These are phyloP conservation scores for Scedosporium aurantiacum DNA, from an alignment of 2,329 filamentous ascomycete species.

Conservation along the genomic window DNA sequence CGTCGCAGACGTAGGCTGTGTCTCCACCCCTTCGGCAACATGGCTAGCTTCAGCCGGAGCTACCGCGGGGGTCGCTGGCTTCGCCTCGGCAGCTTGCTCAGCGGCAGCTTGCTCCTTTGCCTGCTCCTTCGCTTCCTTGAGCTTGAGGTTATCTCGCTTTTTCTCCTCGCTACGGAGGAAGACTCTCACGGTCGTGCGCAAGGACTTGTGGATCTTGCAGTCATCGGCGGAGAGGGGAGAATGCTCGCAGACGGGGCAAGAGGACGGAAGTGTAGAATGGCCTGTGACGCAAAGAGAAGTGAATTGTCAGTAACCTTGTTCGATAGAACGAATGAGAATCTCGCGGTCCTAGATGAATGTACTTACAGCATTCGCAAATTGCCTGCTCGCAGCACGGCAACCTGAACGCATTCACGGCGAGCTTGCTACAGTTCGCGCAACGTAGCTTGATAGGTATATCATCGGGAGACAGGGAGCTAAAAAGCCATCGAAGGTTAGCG, in stretches of 20 bases:
- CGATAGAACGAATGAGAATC: background rate
- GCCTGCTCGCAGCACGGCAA: constrained; percentile 91
- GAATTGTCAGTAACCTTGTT: background rate
- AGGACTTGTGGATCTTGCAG: constrained; percentile 77
- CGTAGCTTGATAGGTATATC: constrained; percentile 93
- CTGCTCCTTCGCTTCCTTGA: constrained; percentile 28
- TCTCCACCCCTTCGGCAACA: too few species aligned
- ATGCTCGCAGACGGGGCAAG: constrained; percentile 90
- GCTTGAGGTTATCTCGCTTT: constrained; percentile 60
- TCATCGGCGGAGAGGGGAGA: constrained; percentile 75
- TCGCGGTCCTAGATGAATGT: background rate
- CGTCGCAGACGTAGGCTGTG: too few species aligned
- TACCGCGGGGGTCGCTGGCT: constrained; percentile 4
- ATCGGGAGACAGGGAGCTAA: constrained; percentile 64
- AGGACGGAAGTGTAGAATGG: constrained; percentile 62
- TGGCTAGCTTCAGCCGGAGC: too few species aligned
- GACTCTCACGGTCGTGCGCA: constrained; percentile 86
- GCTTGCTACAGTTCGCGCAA: constrained; percentile 85
- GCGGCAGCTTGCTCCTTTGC: constrained; percentile 28
- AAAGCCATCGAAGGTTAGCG: background rate
- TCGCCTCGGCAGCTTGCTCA: constrained; percentile 17
- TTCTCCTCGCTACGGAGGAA: constrained; percentile 88
- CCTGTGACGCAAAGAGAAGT: constrained; percentile 33
- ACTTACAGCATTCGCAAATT: constrained; percentile 81
- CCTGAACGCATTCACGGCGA: constrained; percentile 83